Evolutionary conservation across 2,329 filamentous ascomycete genomes (phyloP), one percentile per base, ranked within the genome.

Genomic region (Metarhizium guizhouense): DNA sequence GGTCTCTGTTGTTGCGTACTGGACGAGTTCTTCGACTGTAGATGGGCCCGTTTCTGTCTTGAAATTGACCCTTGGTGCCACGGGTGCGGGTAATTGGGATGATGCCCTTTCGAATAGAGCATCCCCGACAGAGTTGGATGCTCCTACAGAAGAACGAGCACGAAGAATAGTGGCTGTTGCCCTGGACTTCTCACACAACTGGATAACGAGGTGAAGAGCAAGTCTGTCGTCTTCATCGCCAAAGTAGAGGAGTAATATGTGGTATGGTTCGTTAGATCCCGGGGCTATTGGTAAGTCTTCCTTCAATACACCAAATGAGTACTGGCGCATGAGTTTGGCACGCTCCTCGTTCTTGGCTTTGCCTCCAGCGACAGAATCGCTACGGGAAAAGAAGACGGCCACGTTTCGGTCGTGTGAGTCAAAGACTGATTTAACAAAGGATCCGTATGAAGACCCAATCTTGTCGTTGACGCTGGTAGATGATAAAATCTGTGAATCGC

Each of bases 241-340:
- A 57, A 96, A 85, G 71, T 90, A 97, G 0, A 92, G 87, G 54
- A 95, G 77, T 67, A 95, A 92, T 61, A 97, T 80, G 67, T 93
- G 90, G 66, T 95, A 90, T 40, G 83, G 84, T 58, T 84, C 85
- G 63, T 89, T 82, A 6, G 77, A 75, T 5, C 85, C 77, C 0
- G 86, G 83, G 1, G 79, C 74, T 20, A 80, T 72, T 0, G 79
- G 73, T 11, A 81, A 72, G 54, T 87, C 82, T n/a, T 76, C 73
- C 36, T 78, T 72, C 58, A 70, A 55, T 60, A 81, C 83, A 58
- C 79, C 76, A 51, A 88, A 70, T 40, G 86, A 88, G 51, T 84
- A 65, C 6, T 76, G 72, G 56, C 84, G 77, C 52, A 68, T 69
- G 11, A 85, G 68, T 38, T 62, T 70, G 13, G 63, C 66, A 6